Conservation (phyloP, 306 rosid genomes). For the Trifolium fragiferum region DNA sequence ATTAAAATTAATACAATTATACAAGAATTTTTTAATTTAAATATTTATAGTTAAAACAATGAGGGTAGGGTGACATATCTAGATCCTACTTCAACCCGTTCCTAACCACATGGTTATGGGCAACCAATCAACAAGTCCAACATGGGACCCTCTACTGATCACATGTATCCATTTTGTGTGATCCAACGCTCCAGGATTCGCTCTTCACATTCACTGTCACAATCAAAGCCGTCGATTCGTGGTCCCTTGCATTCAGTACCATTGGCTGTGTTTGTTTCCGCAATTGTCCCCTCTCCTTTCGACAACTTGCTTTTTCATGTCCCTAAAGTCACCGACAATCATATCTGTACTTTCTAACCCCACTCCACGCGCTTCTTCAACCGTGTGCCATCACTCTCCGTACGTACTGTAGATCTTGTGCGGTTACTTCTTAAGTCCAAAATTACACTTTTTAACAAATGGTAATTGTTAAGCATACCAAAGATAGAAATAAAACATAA, state of each 20-base stretch:
- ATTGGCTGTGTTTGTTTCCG: constrained; percentile 51
- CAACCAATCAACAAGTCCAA: constrained; percentile 48
- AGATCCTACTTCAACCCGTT: background rate
- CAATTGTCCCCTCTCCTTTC: constrained; percentile 50
- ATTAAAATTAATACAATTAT: too few relatives aligned
- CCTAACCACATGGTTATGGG: constrained; percentile 52
- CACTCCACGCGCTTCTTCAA: constrained; percentile 34
- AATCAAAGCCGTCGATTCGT: constrained; percentile 54
- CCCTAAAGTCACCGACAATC: constrained; percentile 42
- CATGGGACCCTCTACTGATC: constrained; percentile 51
- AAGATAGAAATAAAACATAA: too few relatives aligned
- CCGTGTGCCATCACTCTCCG: background rate
- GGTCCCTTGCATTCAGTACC: constrained; percentile 53
- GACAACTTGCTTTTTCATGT: constrained; percentile 49
- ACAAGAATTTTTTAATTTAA: too few relatives aligned
- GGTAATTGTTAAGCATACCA: too few relatives aligned
- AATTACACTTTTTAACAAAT: too few relatives aligned
- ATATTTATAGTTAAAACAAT: too few relatives aligned
- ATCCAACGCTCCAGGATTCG: constrained; percentile 56
- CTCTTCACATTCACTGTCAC: constrained; percentile 12
- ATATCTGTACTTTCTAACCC: constrained; percentile 39
- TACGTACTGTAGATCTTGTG: too few relatives aligned
- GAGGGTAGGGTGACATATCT: background rate
- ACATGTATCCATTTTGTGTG: constrained; percentile 50
- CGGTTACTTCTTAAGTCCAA: too few relatives aligned